Evolutionary conservation across 192 early-diverging fungal genomes (phyloP).

Genomic region (Kickxella alabastrina): DNA sequence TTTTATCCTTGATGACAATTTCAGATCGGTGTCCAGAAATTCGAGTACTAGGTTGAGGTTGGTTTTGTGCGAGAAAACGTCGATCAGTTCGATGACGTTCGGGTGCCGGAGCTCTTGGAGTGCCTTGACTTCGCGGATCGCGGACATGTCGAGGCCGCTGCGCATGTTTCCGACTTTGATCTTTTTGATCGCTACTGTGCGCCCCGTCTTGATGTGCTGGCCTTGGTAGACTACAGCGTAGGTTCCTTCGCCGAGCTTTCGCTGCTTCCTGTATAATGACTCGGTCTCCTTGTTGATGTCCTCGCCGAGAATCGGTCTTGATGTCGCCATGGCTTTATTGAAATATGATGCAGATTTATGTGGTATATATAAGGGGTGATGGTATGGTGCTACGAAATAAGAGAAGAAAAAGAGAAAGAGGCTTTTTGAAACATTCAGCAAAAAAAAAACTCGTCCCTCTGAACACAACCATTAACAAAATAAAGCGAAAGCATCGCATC

Average conservation of each 20-base stretch:
- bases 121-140: slow-evolving; percentile 90
- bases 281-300: slow-evolving; percentile 64
- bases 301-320: slow-evolving; percentile 53
- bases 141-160: slow-evolving; percentile 93
- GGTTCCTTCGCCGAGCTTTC: slow-evolving; percentile 94
- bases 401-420: too few species aligned
- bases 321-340: slow-evolving; percentile 6
- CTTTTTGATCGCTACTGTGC: slow-evolving; percentile 93
- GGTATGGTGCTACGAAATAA: too few species aligned
- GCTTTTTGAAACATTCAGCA: not conserved
- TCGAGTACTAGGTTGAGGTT: slow-evolving; percentile 93
- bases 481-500: too few species aligned
- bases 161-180: slow-evolving; percentile 91
- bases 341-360: not conserved
- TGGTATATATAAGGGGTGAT: too few species aligned
- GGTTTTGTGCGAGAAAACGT: slow-evolving; percentile 87
- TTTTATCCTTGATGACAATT: slow-evolving; percentile 92
- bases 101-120: slow-evolving; percentile 90
- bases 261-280: slow-evolving; percentile 76
- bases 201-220: slow-evolving; percentile 56
- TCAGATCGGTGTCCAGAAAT: slow-evolving; percentile 91
- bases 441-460: not conserved
- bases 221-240: slow-evolving; percentile 92
- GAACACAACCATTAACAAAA: too few species aligned
- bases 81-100: slow-evolving; percentile 91